Base-by-base conservation (phyloP, 208 protist species). In the Leishmania lainsoni region DNA sequence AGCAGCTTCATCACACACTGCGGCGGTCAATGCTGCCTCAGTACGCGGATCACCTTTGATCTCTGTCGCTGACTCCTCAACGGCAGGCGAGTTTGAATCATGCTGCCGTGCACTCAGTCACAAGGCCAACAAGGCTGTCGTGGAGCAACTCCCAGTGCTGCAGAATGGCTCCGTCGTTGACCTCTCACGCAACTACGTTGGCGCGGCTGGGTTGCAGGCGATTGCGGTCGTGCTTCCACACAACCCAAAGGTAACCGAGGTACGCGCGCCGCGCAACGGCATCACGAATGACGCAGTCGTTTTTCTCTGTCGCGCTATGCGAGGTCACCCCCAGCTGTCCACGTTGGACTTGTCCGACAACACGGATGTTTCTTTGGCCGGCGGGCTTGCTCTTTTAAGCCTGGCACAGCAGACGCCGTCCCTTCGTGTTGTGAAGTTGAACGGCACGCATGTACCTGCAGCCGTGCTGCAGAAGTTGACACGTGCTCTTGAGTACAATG, bases 261-360 rank as follows among this genome's bases (percentile, higher is more conserved):
- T 98, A 9, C 70, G 48, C 10, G 29, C 96, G 17, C 86, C 85
- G 1, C 78, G 86, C 72, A 97, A 94, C 74, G 93, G 94, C 16
- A 70, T 98, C 5, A 89, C 87, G 17, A 98, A 98, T 76, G 92
- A 97, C 69, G 89, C 91, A 0, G 90, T 97, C 49, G 90, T 94
- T 29, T 90, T 96, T 71, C 89, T 97, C 68, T 95, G 92, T 76
- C 89, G 91, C 2, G 85, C 93, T 12, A 83, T 98, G 87, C 78
- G 89, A 48, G 58, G 59, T 45, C 91, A 96, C 76, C 69, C 71
- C 12, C 83, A 72, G 8, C 82, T 98, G 12, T 32, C 69, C 35
- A 3, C 84, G 35, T 61, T 98, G 29, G 92, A 98, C 85, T 85
- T 98, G 16, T 92, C 91, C 26, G 68, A 75, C 78, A 97, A 98